Conservation (phyloP, 495 filamentous ascomycete species). For the Xylaria acuta region DNA sequence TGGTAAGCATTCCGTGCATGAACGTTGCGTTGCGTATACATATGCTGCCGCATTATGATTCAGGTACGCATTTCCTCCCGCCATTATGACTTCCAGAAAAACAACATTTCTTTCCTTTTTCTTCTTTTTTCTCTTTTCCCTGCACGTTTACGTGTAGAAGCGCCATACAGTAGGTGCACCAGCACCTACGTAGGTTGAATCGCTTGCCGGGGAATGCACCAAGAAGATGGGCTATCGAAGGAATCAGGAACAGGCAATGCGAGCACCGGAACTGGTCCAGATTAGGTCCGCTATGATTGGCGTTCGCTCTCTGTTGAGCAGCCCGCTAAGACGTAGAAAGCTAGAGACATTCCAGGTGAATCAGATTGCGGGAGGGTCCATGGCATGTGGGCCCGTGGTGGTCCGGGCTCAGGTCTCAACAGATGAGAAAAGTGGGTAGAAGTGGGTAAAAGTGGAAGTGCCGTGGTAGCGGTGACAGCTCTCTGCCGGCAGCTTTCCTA, state of each 20-base stretch:
- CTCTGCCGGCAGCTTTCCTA: slow-evolving; percentile 24
- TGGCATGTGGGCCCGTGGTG: background rate
- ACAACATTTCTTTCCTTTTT: background rate
- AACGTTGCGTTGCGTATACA: background rate
- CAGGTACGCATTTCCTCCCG: slow-evolving; percentile 1
- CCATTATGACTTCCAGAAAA: background rate
- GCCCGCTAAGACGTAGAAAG: background rate
- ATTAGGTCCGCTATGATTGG: background rate
- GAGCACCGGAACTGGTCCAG: background rate
- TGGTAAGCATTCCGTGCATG: slow-evolving; percentile 15
- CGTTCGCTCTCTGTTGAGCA: slow-evolving; percentile 10
- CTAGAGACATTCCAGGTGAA: background rate
- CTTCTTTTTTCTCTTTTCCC: background rate
- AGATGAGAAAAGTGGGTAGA: slow-evolving; percentile 21
- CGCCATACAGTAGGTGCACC: background rate
- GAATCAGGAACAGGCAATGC: slow-evolving; percentile 12
- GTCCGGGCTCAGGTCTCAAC: slow-evolving; percentile 20
- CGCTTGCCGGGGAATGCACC: background rate
- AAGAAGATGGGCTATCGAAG: background rate
- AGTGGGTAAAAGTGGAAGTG: background rate
- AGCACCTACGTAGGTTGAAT: background rate
- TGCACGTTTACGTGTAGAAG: background rate
- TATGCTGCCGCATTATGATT: slow-evolving; percentile 1
- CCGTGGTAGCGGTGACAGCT: slow-evolving; percentile 26
- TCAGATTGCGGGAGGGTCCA: background rate